phyloP scores from a whole-genome alignment of 208 protist species.

The Leishmania gerbilli region DNA sequence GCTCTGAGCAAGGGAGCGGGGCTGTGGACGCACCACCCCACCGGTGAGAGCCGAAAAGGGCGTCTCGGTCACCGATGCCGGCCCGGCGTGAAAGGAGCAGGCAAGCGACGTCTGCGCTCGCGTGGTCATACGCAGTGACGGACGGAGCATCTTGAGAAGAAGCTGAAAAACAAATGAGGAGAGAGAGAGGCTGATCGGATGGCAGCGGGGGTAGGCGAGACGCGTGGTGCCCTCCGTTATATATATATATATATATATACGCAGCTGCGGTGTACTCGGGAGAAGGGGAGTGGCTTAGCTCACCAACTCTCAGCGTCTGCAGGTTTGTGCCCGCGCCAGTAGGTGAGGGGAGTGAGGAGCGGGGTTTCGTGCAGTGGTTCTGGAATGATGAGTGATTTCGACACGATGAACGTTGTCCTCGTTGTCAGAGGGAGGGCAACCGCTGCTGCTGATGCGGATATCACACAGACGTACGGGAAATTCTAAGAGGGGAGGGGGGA shows the following conservation, averaged over 20 bases:
- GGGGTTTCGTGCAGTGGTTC: background rate
- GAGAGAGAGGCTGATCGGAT: background rate
- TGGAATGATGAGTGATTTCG: background rate
- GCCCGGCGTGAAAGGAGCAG: background rate
- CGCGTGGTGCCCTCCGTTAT: no score
- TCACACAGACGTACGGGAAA: background rate
- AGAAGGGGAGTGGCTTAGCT: no score
- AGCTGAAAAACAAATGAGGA: background rate
- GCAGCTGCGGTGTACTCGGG: no score
- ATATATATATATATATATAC: no score
- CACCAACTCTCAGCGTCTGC: background rate
- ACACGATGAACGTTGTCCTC: background rate
- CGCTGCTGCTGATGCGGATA: background rate
- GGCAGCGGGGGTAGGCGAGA: background rate
- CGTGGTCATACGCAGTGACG: background rate
- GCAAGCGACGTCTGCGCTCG: background rate
- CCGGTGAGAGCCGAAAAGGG: background rate
- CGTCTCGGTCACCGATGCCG: background rate
- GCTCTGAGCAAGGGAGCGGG: background rate
- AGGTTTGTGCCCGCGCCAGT: background rate
- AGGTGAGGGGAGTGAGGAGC: background rate
- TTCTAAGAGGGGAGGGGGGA: background rate
- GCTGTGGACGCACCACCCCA: background rate
- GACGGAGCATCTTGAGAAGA: background rate
- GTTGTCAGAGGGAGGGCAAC: background rate